These are phyloP conservation scores for Stereocaulon alpinum DNA, from an alignment of 495 filamentous ascomycete genomes.

Conservation along the genomic window DNA sequence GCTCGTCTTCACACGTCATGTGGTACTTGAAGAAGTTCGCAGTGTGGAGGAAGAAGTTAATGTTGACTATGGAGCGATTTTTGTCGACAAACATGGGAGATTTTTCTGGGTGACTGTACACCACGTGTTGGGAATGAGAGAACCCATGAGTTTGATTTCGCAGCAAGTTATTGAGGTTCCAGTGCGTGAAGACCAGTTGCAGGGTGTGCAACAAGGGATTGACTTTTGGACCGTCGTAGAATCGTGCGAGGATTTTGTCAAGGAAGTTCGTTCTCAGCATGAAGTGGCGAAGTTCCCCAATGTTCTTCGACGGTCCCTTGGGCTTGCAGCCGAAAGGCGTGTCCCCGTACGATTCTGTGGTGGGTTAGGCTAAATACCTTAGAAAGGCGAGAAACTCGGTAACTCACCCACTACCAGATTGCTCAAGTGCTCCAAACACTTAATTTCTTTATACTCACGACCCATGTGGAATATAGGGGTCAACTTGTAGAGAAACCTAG, in stretches of 20 bases:
- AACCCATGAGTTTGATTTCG: conserved; percentile 5
- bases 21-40: conserved; percentile 25
- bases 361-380: not conserved
- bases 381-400: not conserved
- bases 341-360: conserved; percentile 14
- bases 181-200: conserved; percentile 15
- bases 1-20: conserved; percentile 17
- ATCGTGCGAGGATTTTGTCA: not conserved
- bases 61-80: conserved; percentile 9
- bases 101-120: conserved; percentile 15
- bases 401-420: conserved; percentile 21
- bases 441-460: conserved; percentile 8
- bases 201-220: conserved; percentile 13
- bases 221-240: not conserved
- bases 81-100: conserved; percentile 11
- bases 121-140: conserved; percentile 15
- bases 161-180: conserved; percentile 10
- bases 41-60: conserved; percentile 18
- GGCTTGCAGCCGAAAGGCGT: not conserved
- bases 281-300: conserved; percentile 14
- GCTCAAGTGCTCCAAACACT: conserved; percentile 17
- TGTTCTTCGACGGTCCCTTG: conserved; percentile 13
- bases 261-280: conserved; percentile 15
- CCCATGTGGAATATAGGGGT: conserved; percentile 1
- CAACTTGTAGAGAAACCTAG: conserved; percentile 2